Percentiles rank a stretch among this genome's conserved stretches.
These are phyloP conservation scores for Poronia punctata DNA, from an alignment of 495 filamentous ascomycete genomes.

Conservation along the genomic window DNA sequence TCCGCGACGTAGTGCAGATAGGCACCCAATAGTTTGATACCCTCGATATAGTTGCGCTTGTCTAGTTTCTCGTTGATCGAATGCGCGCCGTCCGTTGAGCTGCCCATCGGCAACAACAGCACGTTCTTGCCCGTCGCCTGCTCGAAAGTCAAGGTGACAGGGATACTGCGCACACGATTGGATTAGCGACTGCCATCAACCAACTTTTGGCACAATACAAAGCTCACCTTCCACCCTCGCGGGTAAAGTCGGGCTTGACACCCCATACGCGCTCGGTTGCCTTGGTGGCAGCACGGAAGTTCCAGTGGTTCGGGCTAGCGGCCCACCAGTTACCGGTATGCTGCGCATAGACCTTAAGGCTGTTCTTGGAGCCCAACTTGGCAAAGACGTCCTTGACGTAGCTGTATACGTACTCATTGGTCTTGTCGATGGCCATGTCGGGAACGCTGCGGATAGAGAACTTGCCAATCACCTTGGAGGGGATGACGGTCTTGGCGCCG, in stretches of 20 bases:
- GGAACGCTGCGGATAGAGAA: constrained; percentile 97
- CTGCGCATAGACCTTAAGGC: constrained; percentile 65
- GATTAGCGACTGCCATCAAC: too few relatives aligned
- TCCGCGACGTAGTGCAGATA: constrained; percentile 96
- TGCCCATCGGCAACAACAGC: constrained; percentile 90
- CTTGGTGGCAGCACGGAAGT: constrained; percentile 88
- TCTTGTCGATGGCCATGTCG: constrained; percentile 88
- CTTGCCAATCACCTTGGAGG: constrained; percentile 93
- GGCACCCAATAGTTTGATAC: constrained; percentile 89
- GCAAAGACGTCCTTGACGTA: constrained; percentile 73
- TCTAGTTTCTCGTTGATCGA: constrained; percentile 98
- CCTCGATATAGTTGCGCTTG: constrained; percentile 94
- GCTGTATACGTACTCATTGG: constrained; percentile 75
- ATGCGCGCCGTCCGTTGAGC: constrained; percentile 91
- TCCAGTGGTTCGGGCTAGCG: constrained; percentile 94
- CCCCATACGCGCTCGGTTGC: constrained; percentile 89
- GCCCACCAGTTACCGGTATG: constrained; percentile 99
- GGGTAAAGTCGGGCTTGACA: constrained; percentile 87
- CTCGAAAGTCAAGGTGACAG: constrained; percentile 94
- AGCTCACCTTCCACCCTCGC: constrained; percentile 82
- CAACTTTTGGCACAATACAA: too few relatives aligned
- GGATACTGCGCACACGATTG: constrained; percentile 66
- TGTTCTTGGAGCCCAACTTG: constrained; percentile 86
- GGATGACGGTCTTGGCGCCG: constrained; percentile 97
- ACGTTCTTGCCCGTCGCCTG: constrained; percentile 99